Percentiles rank a stretch among this genome's conserved stretches.
These are phyloP conservation scores for Fusarium xyrophilum DNA, from an alignment of 2,329 filamentous ascomycete species.

Conservation along the genomic window DNA sequence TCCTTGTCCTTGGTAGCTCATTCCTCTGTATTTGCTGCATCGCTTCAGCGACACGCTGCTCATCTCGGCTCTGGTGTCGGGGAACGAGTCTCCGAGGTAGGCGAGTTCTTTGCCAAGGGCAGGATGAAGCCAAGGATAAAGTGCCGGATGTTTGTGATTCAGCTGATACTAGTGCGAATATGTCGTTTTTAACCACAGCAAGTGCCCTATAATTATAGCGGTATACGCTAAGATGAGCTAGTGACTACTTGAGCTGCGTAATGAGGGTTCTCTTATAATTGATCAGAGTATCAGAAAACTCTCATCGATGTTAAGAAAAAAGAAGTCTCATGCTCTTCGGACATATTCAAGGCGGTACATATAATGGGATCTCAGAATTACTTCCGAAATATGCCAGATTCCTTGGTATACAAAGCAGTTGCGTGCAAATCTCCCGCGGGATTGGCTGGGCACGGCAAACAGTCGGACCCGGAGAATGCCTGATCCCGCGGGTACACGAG, in stretches of 20 bases:
- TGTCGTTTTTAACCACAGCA: not conserved
- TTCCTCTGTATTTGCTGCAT: no score
- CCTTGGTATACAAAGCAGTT: not conserved
- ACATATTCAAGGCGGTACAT: fast-evolving
- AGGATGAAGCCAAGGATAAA: not conserved
- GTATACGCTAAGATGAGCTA: no score
- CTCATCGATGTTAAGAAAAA: no score
- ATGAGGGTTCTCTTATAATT: not conserved
- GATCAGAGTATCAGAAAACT: not conserved
- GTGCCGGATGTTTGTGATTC: not conserved
- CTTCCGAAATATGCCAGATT: not conserved
- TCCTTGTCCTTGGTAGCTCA: not conserved
- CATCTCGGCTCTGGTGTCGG: not conserved
- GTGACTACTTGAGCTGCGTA: not conserved
- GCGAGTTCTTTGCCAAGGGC: fast-evolving
- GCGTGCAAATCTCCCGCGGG: not conserved
- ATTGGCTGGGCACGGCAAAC: not conserved
- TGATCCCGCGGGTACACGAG: slow-evolving; percentile 8
- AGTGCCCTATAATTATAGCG: not conserved
- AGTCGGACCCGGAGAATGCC: not conserved
- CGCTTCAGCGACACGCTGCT: fast-evolving
- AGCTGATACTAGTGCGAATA: no score
- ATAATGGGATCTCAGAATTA: not conserved
- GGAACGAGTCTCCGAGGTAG: not conserved
- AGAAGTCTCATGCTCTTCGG: not conserved